Percentiles rank a stretch among this genome's conserved stretches.
Evolutionary conservation across 2,329 filamentous ascomycete species (phyloP).

Genomic region (Colletotrichum spaethianum): DNA sequence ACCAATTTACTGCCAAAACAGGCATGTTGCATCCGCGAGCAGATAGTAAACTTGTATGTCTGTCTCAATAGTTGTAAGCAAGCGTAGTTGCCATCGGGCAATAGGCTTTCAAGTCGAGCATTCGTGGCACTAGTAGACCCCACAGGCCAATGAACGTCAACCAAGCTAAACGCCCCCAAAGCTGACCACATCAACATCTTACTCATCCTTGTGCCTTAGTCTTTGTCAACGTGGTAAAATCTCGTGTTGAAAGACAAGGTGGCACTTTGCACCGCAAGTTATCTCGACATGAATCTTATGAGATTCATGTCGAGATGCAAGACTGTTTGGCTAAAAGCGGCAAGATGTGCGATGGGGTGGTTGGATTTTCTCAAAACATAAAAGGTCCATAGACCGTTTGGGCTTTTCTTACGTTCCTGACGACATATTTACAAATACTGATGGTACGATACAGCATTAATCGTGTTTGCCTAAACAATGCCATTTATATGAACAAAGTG

Average conservation of each 20-base stretch:
- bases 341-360: too few relatives aligned
- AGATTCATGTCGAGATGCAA: background rate
- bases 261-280: background rate
- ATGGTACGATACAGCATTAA: too few relatives aligned
- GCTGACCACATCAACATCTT: background rate
- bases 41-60: background rate
- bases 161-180: background rate
- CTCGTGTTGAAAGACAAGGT: background rate
- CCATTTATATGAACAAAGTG: too few relatives aligned
- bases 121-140: background rate
- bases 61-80: background rate
- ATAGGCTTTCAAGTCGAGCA: background rate
- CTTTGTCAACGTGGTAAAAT: background rate
- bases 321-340: too few relatives aligned
- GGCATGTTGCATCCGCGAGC: background rate
- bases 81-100: background rate
- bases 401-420: too few relatives aligned
- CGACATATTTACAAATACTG: too few relatives aligned
- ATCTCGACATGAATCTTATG: background rate
- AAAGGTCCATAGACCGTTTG: accelerated
- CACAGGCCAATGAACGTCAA: background rate
- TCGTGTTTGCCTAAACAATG: too few relatives aligned
- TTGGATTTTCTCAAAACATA: too few relatives aligned
- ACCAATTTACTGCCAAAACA: too few relatives aligned
- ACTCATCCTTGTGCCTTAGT: background rate